Evolutionary conservation across 1,139 yeast species (phyloP).

Genomic region (Candida dubliniensis): DNA sequence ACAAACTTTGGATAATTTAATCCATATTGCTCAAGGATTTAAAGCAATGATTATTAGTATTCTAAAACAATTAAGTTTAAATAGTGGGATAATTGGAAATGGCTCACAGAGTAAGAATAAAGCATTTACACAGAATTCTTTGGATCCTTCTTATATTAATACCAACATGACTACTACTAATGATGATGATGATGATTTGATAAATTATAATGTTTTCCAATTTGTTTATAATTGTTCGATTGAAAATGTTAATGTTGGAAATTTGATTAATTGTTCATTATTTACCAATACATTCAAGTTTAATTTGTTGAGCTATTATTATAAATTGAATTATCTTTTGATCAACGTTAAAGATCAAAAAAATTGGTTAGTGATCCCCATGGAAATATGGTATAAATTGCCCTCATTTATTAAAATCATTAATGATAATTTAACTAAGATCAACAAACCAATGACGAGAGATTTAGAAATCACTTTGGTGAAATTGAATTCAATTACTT

Average conservation of each 20-base stretch:
- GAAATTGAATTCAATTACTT: constrained; percentile 12
- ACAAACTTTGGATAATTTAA: constrained; percentile 11
- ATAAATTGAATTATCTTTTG: constrained; percentile 11
- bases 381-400: constrained; percentile 16
- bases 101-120: too few relatives aligned
- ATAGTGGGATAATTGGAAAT: constrained; percentile 6
- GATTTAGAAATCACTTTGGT: constrained; percentile 14
- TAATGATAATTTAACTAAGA: constrained; percentile 11
- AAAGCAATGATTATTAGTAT: constrained; percentile 11
- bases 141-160: background rate
- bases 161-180: background rate
- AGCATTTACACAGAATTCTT: too few relatives aligned
- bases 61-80: constrained; percentile 9
- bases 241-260: constrained; percentile 20
- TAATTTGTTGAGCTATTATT: constrained; percentile 13
- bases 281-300: constrained; percentile 13
- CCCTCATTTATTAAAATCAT: constrained; percentile 13
- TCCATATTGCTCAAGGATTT: constrained; percentile 9
- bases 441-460: constrained; percentile 9
- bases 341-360: constrained; percentile 5
- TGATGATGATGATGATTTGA: constrained; percentile 9
- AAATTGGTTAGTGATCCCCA: constrained; percentile 12
- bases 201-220: constrained; percentile 16
- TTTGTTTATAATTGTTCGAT: constrained; percentile 19
- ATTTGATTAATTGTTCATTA: constrained; percentile 13